These are phyloP conservation scores for Panicum hallii DNA, from an alignment of 202 grass and related monocot genomes.

Conservation along the genomic window DNA sequence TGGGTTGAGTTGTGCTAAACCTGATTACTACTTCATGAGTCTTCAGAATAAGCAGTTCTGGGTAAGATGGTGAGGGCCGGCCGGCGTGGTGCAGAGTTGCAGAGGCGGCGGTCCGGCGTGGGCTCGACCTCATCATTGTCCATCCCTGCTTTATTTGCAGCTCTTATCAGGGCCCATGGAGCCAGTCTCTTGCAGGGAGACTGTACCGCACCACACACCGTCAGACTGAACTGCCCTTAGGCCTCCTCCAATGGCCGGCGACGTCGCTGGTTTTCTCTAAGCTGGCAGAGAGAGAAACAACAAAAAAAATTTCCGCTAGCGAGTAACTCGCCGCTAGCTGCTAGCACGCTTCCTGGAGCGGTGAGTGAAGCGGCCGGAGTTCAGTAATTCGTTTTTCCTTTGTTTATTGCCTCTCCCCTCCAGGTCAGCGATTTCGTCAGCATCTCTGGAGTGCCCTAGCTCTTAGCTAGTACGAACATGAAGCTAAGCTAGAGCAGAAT, in stretches of 20 bases:
- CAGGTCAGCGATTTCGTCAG: too few species aligned
- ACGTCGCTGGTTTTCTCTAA: too few species aligned
- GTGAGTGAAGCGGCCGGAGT: too few species aligned
- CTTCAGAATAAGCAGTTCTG: background rate
- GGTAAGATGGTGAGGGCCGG: slow-evolving; percentile 15
- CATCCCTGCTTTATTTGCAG: background rate
- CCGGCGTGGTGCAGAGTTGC: slow-evolving; percentile 21
- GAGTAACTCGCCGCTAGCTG: too few species aligned
- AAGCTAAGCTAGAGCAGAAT: background rate
- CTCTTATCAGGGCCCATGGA: background rate
- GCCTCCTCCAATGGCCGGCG: too few species aligned
- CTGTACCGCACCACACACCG: too few species aligned
- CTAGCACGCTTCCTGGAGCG: too few species aligned
- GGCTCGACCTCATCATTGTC: slow-evolving; percentile 68
- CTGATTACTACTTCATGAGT: background rate
- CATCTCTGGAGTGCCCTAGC: too few species aligned
- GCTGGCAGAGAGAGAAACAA: too few species aligned
- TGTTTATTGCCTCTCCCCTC: too few species aligned
- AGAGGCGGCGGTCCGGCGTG: slow-evolving; percentile 70
- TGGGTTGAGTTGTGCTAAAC: background rate
- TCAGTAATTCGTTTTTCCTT: too few species aligned
- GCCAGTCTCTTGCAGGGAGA: background rate
- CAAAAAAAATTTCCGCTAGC: too few species aligned
- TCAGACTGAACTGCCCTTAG: background rate
- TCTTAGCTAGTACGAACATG: background rate